Conservation (phyloP, 2,329 filamentous ascomycete genomes). For the Alternaria brassicae region DNA sequence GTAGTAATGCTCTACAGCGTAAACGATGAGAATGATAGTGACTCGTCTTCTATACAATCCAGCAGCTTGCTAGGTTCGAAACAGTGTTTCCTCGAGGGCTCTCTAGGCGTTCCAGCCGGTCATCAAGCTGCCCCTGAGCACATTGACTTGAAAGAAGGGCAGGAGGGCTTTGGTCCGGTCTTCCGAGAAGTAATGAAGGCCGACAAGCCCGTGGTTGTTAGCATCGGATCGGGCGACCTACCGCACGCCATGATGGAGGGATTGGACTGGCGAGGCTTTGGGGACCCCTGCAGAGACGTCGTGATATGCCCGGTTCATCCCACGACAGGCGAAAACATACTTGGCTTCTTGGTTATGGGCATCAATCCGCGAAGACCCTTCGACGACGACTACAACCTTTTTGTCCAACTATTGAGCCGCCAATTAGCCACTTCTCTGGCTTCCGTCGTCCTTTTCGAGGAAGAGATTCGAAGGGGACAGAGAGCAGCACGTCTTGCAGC, state of each 20-base stretch:
- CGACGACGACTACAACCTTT: slow-evolving; percentile 80
- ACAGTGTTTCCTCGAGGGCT: slow-evolving; percentile 73
- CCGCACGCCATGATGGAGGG: slow-evolving; percentile 70
- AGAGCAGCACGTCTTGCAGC: slow-evolving; percentile 76
- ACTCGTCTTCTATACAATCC: slow-evolving; percentile 74
- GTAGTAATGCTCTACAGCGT: slow-evolving; percentile 81
- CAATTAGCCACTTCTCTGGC: slow-evolving; percentile 82
- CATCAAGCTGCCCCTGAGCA: slow-evolving; percentile 67
- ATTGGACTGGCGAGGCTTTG: slow-evolving; percentile 73
- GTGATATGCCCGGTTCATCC: slow-evolving; percentile 82
- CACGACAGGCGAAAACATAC: slow-evolving; percentile 73
- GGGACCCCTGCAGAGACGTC: slow-evolving; percentile 71
- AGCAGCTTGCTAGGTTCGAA: slow-evolving; percentile 68
- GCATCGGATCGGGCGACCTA: slow-evolving; percentile 70
- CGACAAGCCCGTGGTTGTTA: slow-evolving; percentile 71
- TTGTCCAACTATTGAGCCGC: slow-evolving; percentile 75
- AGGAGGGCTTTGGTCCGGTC: slow-evolving; percentile 76
- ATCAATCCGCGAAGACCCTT: slow-evolving; percentile 80
- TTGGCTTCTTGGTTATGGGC: slow-evolving; percentile 81
- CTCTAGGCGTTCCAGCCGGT: slow-evolving; percentile 69
- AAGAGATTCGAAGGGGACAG: slow-evolving; percentile 79
- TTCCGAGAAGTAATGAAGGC: slow-evolving; percentile 78
- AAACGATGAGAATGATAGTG: slow-evolving; percentile 73
- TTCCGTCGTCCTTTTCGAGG: slow-evolving; percentile 82
- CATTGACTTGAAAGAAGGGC: slow-evolving; percentile 73